Evolutionary conservation across 2,329 filamentous ascomycete species (phyloP).

Genomic region (Claviceps sp.): DNA sequence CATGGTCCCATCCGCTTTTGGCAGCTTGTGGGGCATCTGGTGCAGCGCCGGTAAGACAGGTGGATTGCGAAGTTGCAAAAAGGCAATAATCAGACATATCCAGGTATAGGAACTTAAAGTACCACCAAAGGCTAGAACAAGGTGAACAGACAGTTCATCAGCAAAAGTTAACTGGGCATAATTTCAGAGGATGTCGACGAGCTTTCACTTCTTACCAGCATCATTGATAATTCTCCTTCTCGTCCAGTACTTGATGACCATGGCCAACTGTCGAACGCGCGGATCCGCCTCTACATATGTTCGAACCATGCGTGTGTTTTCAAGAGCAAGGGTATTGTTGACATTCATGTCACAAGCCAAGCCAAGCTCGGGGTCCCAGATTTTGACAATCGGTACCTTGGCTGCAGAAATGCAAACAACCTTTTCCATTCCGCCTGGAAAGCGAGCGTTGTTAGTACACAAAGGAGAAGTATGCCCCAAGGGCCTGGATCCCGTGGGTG

Average conservation of each 20-base stretch:
- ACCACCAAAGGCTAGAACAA: slow-evolving; percentile 61
- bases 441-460: not conserved
- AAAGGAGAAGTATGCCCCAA: not conserved
- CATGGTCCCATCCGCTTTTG: slow-evolving; percentile 49
- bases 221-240: slow-evolving; percentile 87
- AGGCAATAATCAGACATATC: slow-evolving; percentile 97
- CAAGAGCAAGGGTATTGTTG: slow-evolving; percentile 87
- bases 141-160: slow-evolving; percentile 7
- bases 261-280: slow-evolving; percentile 79
- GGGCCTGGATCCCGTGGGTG: not conserved
- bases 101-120: slow-evolving; percentile 97
- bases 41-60: slow-evolving; percentile 80
- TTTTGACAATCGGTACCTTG: slow-evolving; percentile 96
- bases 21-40: slow-evolving; percentile 37
- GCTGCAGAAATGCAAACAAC: slow-evolving; percentile 90
- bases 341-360: slow-evolving; percentile 97
- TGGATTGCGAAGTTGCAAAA: slow-evolving; percentile 75
- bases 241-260: slow-evolving; percentile 98
- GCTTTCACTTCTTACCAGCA: slow-evolving; percentile 49
- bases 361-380: slow-evolving; percentile 87
- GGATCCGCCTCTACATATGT: slow-evolving; percentile 92
- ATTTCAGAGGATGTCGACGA: not conserved
- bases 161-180: slow-evolving; percentile 1
- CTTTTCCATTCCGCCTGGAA: slow-evolving; percentile 84
- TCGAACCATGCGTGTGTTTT: slow-evolving; percentile 96